A percentile compares a stretch with the other conserved stretches of the same genome.
Conservation (phyloP, 75 land plant species). For the Selaginella tamariscina region DNA sequence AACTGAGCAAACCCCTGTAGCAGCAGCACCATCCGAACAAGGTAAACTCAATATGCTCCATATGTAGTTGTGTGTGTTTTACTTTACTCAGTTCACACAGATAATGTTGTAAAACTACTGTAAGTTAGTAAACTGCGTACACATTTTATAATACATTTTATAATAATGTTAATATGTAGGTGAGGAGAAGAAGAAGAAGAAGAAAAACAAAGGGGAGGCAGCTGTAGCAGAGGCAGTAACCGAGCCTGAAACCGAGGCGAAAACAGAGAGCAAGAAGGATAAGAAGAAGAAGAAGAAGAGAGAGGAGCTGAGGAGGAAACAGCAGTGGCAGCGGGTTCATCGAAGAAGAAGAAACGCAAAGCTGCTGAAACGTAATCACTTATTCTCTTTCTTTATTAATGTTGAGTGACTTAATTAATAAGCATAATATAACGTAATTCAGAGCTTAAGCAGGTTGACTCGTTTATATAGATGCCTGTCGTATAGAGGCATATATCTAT, state of each 20-base stretch:
- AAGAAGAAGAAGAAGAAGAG: slow-evolving; percentile 24
- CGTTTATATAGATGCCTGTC: too few relatives aligned
- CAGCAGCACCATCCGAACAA: neutral
- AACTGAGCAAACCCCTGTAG: neutral
- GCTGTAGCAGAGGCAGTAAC: slow-evolving; percentile 19
- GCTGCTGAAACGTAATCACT: too few relatives aligned
- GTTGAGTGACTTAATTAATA: too few relatives aligned
- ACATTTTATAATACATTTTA: neutral
- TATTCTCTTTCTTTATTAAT: too few relatives aligned
- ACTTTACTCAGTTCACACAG: neutral
- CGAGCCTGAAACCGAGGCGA: slow-evolving; percentile 14
- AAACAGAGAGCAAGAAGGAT: slow-evolving; percentile 14
- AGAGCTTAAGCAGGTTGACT: too few relatives aligned
- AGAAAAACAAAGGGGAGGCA: slow-evolving; percentile 29
- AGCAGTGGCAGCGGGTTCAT: slow-evolving; percentile 10
- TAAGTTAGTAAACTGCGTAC: neutral
- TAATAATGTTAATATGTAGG: neutral
- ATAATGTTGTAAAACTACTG: neutral
- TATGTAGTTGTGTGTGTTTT: neutral
- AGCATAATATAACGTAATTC: too few relatives aligned
- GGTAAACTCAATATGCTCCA: neutral
- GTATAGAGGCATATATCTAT: too few relatives aligned
- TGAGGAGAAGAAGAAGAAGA: neutral
- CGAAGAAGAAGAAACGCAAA: slow-evolving; percentile 15
- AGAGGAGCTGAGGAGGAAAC: slow-evolving; percentile 10